Evolutionary conservation across 2,329 filamentous ascomycete species (phyloP), one percentile per base, ranked within the genome.

Genomic region (Aspergillus tubingensis): DNA sequence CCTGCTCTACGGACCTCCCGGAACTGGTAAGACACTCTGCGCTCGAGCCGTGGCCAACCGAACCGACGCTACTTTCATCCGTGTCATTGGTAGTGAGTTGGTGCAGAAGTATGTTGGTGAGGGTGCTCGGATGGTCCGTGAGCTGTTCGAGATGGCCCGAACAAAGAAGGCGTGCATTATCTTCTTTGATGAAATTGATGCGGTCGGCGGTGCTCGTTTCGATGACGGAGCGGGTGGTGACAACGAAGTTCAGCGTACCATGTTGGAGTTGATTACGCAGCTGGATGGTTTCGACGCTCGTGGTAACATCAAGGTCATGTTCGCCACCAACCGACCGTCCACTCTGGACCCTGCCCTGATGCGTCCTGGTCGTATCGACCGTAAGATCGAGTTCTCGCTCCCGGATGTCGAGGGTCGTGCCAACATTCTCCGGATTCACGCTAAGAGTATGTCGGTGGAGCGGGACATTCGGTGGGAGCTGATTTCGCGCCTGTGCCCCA

Each of bases 111-210:
- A 99, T 75, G 95, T 99, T 17, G 95, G 95, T 75, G 95, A 99
- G 78, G 95, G 95, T 75, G 95, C 96, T 5, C 88, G 96, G 71
- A 99, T 99, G 95, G 95, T 99, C 19, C 89, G 95, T 71, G 95
- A 99, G 81, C 86, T 99, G 2, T 99, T 99, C 77, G 95, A 99
- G 81, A 99, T 99, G 95, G 95, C 95, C 8, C 88, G 95, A 70
- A 98, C 95, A 59, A 99, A 99, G 86, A 99, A 99, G 81, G 95
- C 95, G 0, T 99, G 95, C 79, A 99, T 99, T 75, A 99, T 99
- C 81, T 99, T 99, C 88, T 96, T 96, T 74, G 95, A 99, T 76
- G 95, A 99, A 81, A 95, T 98, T 64, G 94, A 98, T 77, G 94
- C 94, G 52, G 91, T 98, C 58, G 94, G 94, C 74, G 94, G 94